Evolutionary conservation across 164 flowering plant genomes (phyloP).

Genomic region (Platanus orientalis): DNA sequence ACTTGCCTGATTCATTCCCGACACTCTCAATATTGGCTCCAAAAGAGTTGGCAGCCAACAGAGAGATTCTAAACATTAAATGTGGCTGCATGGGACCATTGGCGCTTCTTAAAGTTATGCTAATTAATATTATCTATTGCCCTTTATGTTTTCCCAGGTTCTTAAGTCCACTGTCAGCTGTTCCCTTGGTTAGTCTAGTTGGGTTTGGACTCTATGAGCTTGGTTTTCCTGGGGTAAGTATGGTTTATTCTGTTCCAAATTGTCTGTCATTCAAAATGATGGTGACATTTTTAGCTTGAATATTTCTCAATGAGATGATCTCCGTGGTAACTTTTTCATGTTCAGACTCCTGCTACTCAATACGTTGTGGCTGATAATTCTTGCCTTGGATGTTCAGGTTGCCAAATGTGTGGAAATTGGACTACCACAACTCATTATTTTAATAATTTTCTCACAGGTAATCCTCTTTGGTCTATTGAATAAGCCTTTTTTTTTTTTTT

Average conservation of each 20-base stretch:
- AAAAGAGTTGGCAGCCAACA: background rate
- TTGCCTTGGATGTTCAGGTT: slow-evolving; percentile 42
- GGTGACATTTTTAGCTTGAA: background rate
- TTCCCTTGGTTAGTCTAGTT: slow-evolving; percentile 75
- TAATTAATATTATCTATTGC: background rate
- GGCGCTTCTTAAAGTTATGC: background rate
- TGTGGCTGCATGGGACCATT: background rate
- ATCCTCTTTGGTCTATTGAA: background rate
- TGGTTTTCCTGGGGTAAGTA: slow-evolving; percentile 84
- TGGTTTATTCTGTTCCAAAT: background rate
- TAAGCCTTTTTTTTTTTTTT: background rate
- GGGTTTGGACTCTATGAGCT: slow-evolving; percentile 82
- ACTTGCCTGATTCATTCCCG: background rate
- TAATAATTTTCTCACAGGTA: slow-evolving; percentile 73
- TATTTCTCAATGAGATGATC: background rate
- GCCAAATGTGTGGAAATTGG: slow-evolving; percentile 89
- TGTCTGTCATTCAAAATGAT: background rate
- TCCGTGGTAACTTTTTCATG: background rate
- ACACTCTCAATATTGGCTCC: background rate
- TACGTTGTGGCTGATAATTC: slow-evolving; percentile 1
- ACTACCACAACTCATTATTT: slow-evolving; percentile 73
- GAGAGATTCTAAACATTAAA: background rate
- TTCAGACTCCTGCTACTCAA: background rate
- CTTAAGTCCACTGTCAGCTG: slow-evolving; percentile 64
- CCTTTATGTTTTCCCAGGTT: slow-evolving; percentile 36